phyloP scores from a whole-genome alignment of 2,329 filamentous ascomycete genomes.

The Talaromyces sp. region DNA sequence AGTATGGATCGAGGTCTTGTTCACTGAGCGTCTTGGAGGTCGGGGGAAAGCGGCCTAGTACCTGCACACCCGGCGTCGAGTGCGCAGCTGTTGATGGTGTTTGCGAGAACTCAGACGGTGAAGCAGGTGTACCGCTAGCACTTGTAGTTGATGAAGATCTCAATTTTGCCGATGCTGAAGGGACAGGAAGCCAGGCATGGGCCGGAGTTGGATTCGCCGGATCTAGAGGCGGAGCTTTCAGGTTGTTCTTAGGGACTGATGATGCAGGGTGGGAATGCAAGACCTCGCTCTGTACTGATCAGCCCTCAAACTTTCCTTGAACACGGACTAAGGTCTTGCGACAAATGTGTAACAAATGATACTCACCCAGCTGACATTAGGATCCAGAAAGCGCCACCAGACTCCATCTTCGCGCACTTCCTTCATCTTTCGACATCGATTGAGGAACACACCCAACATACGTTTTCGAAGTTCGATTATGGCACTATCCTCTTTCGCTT shows the following conservation, averaged over 20 bases:
- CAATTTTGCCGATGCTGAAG: conserved; percentile 79
- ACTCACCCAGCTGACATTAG: conserved; percentile 94
- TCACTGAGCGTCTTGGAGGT: conserved; percentile 73
- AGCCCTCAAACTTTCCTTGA: background rate
- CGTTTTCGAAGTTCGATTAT: conserved; percentile 96
- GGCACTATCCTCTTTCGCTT: conserved; percentile 92
- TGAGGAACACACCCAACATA: conserved; percentile 94
- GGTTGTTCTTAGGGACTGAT: conserved; percentile 86
- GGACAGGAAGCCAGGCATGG: conserved; percentile 83
- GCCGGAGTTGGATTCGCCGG: conserved; percentile 86
- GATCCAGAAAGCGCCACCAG: conserved; percentile 96
- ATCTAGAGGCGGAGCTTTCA: conserved; percentile 93
- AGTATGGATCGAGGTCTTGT: conserved; percentile 91
- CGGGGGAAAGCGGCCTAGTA: conserved; percentile 78
- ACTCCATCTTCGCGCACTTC: conserved; percentile 88
- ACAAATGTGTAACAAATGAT: background rate
- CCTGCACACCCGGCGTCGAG: conserved; percentile 52
- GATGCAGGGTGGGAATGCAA: conserved; percentile 84
- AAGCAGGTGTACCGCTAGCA: conserved; percentile 52
- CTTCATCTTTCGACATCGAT: conserved; percentile 89
- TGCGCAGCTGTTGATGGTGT: conserved; percentile 15
- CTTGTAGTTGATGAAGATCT: conserved; percentile 51
- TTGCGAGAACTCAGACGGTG: conserved; percentile 49
- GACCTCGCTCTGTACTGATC: conserved; percentile 73
- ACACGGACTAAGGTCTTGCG: background rate